A percentile compares a stretch with the other conserved stretches of the same genome.
Evolutionary conservation across 306 rosid genomes (phyloP).

Genomic region (Vigna hirtella): DNA sequence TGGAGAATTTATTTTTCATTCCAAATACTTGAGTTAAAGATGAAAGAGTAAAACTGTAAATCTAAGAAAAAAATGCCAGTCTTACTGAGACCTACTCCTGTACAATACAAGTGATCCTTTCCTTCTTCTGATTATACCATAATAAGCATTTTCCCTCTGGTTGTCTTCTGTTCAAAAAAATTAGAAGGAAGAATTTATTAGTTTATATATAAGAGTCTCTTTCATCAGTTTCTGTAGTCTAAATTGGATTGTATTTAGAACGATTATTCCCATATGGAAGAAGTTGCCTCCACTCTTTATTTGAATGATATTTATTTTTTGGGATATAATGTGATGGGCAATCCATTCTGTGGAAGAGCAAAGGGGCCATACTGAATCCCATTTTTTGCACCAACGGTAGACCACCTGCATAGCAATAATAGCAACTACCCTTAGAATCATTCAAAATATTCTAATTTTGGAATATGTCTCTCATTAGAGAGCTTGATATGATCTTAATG

Average conservation of each 20-base stretch:
- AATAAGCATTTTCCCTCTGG: no score
- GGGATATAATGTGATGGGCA: conserved; percentile 70
- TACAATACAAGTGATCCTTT: no score
- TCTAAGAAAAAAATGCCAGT: no score
- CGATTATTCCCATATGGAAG: conserved; percentile 26
- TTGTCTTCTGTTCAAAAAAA: conserved; percentile 32
- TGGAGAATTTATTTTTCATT: no score
- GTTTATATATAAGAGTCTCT: neutral
- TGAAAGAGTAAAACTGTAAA: no score
- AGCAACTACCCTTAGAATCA: neutral
- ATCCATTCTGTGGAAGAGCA: conserved; percentile 87
- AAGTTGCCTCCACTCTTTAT: conserved; percentile 3
- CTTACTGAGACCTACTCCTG: no score
- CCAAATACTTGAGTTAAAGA: no score
- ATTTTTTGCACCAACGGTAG: conserved; percentile 60
- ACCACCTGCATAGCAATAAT: conserved; percentile 68
- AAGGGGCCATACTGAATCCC: conserved; percentile 95
- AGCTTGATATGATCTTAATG: no score
- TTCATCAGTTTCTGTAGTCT: neutral
- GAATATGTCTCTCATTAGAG: neutral
- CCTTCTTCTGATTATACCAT: no score
- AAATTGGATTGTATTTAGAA: conserved; percentile 19
- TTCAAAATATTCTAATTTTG: conserved; percentile 30
- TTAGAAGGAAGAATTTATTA: neutral
- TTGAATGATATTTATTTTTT: conserved; percentile 36